phyloP scores from a whole-genome alignment of 2,329 filamentous ascomycete genomes.

The Tetracladium maxilliforme region DNA sequence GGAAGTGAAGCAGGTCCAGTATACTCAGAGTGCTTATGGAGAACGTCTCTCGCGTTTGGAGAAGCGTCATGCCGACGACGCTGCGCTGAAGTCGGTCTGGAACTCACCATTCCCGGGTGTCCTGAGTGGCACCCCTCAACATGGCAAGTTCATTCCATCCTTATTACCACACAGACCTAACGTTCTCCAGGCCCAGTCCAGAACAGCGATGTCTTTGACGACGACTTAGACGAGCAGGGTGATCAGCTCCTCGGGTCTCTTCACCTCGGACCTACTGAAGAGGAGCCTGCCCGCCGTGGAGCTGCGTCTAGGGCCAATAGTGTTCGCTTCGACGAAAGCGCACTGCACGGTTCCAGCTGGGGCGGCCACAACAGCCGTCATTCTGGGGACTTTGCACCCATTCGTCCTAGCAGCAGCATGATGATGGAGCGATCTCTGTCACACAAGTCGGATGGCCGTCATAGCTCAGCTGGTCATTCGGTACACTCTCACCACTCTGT shows the following conservation, averaged over 20 bases:
- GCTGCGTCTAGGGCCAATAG: slow-evolving; percentile 93
- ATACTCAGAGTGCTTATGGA: slow-evolving; percentile 44
- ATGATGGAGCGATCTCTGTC: slow-evolving; percentile 87
- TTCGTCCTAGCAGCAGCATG: slow-evolving; percentile 66
- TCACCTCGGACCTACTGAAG: slow-evolving; percentile 75
- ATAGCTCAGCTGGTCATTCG: slow-evolving; percentile 84
- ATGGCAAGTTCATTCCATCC: slow-evolving; percentile 44
- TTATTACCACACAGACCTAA: slow-evolving; percentile 8
- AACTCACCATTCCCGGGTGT: slow-evolving; percentile 82
- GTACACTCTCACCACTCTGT: slow-evolving; percentile 56
- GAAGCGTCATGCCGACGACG: slow-evolving; percentile 53
- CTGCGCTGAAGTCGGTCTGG: slow-evolving; percentile 74
- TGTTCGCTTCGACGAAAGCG: slow-evolving; percentile 93
- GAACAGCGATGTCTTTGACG: slow-evolving; percentile 74
- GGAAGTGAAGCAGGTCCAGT: slow-evolving; percentile 54
- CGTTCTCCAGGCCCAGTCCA: slow-evolving; percentile 53
- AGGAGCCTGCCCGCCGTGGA: slow-evolving; percentile 70
- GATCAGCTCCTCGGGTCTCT: slow-evolving; percentile 68
- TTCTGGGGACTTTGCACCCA: slow-evolving; percentile 67
- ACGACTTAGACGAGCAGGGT: slow-evolving; percentile 72
- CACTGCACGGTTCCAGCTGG: slow-evolving; percentile 77
- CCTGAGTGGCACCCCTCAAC: slow-evolving; percentile 68
- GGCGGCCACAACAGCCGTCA: slow-evolving; percentile 72
- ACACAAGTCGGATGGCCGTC: slow-evolving; percentile 88
- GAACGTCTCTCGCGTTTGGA: slow-evolving; percentile 48